Percentiles rank a stretch among this genome's conserved stretches.
Evolutionary conservation across 176 grass and related monocot species (phyloP).

Genomic region (Avena insularis): DNA sequence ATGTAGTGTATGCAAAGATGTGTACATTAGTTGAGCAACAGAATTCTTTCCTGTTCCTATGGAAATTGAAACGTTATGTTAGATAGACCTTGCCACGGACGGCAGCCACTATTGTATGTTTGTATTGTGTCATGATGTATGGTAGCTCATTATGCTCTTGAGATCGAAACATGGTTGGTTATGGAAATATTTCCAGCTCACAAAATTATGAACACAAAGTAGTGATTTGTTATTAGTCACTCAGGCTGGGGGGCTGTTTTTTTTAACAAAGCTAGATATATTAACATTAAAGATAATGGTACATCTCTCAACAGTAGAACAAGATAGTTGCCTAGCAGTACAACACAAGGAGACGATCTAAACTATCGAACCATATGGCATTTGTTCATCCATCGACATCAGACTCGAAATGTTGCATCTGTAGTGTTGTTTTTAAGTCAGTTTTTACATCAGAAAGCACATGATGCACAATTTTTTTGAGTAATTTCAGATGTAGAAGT

Average conservation of each 20-base stretch:
- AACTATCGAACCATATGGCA: no score
- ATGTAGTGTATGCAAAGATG: slow-evolving; percentile 13
- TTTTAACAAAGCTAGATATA: no score
- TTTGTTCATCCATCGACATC: no score
- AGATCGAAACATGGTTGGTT: neutral
- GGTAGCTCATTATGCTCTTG: neutral
- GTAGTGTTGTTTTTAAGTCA: neutral
- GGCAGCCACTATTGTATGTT: neutral
- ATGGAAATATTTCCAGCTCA: neutral
- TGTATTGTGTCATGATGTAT: neutral
- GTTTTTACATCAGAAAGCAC: neutral
- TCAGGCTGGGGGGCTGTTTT: no score
- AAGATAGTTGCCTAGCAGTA: no score
- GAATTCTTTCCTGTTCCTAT: neutral
- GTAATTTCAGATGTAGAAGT: neutral
- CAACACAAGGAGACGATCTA: no score
- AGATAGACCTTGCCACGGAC: neutral
- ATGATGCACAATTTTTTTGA: accelerated
- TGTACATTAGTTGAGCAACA: slow-evolving; percentile 8
- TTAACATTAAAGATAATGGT: no score
- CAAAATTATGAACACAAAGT: neutral
- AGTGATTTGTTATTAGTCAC: neutral
- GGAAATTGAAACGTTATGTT: neutral
- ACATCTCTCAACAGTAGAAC: no score
- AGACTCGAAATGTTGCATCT: no score